These are phyloP conservation scores for Avena sativa DNA, from an alignment of 176 grass and related monocot species.

Conservation along the genomic window DNA sequence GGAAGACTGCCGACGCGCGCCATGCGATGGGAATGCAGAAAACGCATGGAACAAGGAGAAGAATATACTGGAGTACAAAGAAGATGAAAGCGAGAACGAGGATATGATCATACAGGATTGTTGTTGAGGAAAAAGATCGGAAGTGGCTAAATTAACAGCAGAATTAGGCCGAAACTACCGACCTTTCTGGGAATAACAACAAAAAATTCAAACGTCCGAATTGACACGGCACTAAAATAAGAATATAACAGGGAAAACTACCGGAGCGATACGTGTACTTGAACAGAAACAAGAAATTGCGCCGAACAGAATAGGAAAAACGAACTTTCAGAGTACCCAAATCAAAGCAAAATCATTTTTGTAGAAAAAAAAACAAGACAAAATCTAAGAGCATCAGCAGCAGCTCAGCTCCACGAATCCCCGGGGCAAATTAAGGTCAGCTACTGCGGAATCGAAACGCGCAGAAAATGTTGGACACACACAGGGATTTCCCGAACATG, in stretches of 20 bases:
- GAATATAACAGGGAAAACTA: background rate
- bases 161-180: constrained; percentile 19
- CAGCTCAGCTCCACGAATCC: background rate
- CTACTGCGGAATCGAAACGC: background rate
- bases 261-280: background rate
- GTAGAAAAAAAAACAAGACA: constrained; percentile 1
- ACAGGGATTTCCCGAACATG: constrained; percentile 33
- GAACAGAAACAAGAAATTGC: background rate
- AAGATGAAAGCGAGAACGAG: background rate
- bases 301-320: background rate
- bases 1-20: background rate
- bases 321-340: constrained; percentile 16
- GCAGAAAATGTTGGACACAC: constrained; percentile 23
- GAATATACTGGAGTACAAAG: background rate
- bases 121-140: background rate
- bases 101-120: constrained; percentile 22
- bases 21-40: constrained; percentile 1
- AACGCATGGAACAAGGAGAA: background rate
- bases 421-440: background rate
- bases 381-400: background rate
- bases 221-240: constrained; percentile 41
- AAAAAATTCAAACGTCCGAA: constrained; percentile 43
- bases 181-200: constrained; percentile 6
- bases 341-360: constrained; percentile 36
- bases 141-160: constrained; percentile 16